Base-by-base conservation (phyloP, 1,284 basidiomycete species). In the Cryptococcus sp. region DNA sequence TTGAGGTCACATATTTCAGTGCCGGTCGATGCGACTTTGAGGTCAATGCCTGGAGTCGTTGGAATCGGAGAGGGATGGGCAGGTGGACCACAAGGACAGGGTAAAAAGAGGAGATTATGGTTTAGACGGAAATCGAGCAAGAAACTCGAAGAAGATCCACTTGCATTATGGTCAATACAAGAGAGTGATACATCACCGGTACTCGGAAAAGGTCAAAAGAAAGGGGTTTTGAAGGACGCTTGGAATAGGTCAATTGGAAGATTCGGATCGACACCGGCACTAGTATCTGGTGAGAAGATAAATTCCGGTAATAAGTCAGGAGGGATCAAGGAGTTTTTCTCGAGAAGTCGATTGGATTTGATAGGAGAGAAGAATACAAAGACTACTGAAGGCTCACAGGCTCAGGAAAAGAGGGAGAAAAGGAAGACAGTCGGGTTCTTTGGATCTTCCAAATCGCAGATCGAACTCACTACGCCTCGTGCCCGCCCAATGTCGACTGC, bases 1-100 rank as follows among this genome's bases (percentile, higher is more conserved):
- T 19, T 39, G 16, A 16, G 36, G 7, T 39, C 36, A 4, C 36
- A 39, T 14, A 16, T 19, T 5, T 19, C 36, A n/a, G 36, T 19
- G 5, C 59, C 56, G 13, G 57, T 59, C 1, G 62, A 70, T 37
- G 56, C 53, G 1, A 46, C 47, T 1, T 28, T 71, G 16, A 61
- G 69, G 22, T 65, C 65, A 11, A 54, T 59, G 41, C 63, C 64
- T 4, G 69, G 67, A 7, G 62, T 72, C n/a, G 55, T 67, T 2
- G 67, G 67, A 4, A 46, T 72, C 2, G 69, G 69, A 7, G 69
- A 72, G 39, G 69, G 69, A 11, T 72, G 69, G 69, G 65, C 65
- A 10, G 62, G 67, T 28, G 66, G 64, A 23, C 60, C 56, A 7
- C 52, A 50, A 28, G 32, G 11, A 28, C 22, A 28, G 24, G 46